These are phyloP conservation scores for Spencermartinsiella europaea DNA, from an alignment of 805 yeast species.

Conservation along the genomic window DNA sequence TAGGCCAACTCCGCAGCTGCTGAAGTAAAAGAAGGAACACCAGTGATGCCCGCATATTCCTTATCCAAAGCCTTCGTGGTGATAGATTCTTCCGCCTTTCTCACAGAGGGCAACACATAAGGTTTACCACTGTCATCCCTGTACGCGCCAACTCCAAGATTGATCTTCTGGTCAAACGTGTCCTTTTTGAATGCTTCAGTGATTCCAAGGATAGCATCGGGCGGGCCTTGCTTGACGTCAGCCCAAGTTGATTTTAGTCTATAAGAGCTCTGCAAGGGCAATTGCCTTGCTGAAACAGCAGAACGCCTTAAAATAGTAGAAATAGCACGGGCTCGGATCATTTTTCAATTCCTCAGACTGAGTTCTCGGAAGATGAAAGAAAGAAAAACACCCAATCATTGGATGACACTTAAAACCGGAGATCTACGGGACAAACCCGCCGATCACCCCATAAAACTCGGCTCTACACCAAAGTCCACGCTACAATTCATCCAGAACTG, in stretches of 20 bases:
- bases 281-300: not conserved
- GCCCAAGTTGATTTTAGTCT: conserved; percentile 33
- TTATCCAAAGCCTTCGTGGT: conserved; percentile 53
- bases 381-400: not conserved
- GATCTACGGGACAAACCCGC: too few species aligned
- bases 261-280: not conserved
- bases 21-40: conserved; percentile 61
- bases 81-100: conserved; percentile 54
- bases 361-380: not conserved
- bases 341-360: not conserved
- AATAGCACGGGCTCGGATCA: not conserved
- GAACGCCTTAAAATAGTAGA: not conserved
- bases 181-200: conserved; percentile 71
- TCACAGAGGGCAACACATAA: conserved; percentile 75
- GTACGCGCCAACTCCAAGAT: conserved; percentile 87
- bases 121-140: conserved; percentile 86
- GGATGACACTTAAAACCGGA: too few species aligned
- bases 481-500: not conserved
- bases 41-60: conserved; percentile 84
- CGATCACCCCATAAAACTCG: too few species aligned
- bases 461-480: too few species aligned
- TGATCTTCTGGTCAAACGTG: conserved; percentile 40
- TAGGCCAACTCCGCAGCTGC: conserved; percentile 68
- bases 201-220: conserved; percentile 77
- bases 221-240: conserved; percentile 55